Base-by-base conservation (phyloP, 495 filamentous ascomycete genomes). In the Neurospora sublineolata region DNA sequence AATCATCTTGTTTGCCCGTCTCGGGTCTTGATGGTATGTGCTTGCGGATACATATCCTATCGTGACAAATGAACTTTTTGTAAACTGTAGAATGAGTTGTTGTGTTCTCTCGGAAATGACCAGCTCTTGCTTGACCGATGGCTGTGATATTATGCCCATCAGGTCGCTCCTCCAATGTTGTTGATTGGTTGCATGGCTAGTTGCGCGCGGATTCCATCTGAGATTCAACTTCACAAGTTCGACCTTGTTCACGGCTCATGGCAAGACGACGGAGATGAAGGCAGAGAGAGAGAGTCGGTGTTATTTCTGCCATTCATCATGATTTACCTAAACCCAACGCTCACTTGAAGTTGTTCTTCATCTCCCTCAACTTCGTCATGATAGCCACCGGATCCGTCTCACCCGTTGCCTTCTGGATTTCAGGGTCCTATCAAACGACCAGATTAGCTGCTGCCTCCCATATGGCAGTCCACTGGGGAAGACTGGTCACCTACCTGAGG, bases 311-410 rank as follows among this genome's bases (percentile, higher is more conserved):
- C 27, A 33, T 64, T 36, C 14, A 9, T 60, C 6, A 64, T 64
- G 12, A 30, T 60, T 18, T 18, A 33, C 52, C 27, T 33, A 3
- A 3, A 27, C 40, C 7, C 2, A 27, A 58, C 11, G 80, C 83
- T 88, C 85, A 89, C 87, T 89, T 89, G 80, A 89, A 90, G 74
- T 84, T 87, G 79, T 98, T 97, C 88, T 99, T 99, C 92, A 97
- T 91, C 78, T 96, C 92, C 72, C 95, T 84, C 74, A 99, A 81
- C 72, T 89, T 89, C 33, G 84, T 87, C 91, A 99, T 97, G 9
- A 98, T 93, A 27, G 92, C 90, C 3, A 96, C 86, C 0, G 94
- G 91, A 23, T 94, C 87, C 11, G 86, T 93, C 82, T 93, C 88
- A 70, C 93, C 93, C 0, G 93, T 94, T 20, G 86, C 91, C 82